phyloP scores from a whole-genome alignment of 352 stramenopile species.

The Pythium phragmitis region DNA sequence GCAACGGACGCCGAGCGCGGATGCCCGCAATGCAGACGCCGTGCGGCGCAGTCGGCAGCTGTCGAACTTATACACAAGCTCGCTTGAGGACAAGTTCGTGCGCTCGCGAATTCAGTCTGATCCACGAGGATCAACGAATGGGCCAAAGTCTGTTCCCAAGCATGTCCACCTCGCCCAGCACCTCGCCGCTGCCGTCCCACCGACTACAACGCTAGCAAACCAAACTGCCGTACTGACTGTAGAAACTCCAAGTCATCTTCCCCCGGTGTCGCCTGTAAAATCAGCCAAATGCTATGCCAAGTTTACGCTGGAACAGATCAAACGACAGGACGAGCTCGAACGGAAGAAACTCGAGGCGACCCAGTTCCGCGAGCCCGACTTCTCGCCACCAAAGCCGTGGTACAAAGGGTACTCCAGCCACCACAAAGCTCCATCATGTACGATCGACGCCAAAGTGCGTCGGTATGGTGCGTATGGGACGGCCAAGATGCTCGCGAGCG shows the following conservation, averaged over 20 bases:
- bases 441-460: constrained; percentile 47
- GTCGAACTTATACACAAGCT: constrained; percentile 45
- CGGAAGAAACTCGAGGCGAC: constrained; percentile 9
- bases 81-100: constrained; percentile 47
- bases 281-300: constrained; percentile 33
- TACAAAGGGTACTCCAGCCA: constrained; percentile 45
- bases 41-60: constrained; percentile 45
- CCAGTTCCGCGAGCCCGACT: constrained; percentile 21
- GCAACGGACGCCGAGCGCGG: constrained; percentile 27
- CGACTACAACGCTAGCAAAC: not conserved
- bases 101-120: constrained; percentile 6
- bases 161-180: constrained; percentile 12
- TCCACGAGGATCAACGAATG: constrained; percentile 9
- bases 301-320: constrained; percentile 30
- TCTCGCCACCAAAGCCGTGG: constrained; percentile 43
- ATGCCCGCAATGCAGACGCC: constrained; percentile 29
- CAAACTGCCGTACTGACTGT: not conserved
- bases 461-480: constrained; percentile 53
- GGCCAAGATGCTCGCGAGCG: constrained; percentile 38
- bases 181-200: not conserved
- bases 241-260: not conserved
- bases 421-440: constrained; percentile 32
- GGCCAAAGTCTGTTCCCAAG: constrained; percentile 25
- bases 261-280: constrained; percentile 25
- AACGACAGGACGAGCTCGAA: constrained; percentile 21